These are phyloP conservation scores for Podila epicladia DNA, from an alignment of 192 early-diverging fungal genomes.

Conservation along the genomic window DNA sequence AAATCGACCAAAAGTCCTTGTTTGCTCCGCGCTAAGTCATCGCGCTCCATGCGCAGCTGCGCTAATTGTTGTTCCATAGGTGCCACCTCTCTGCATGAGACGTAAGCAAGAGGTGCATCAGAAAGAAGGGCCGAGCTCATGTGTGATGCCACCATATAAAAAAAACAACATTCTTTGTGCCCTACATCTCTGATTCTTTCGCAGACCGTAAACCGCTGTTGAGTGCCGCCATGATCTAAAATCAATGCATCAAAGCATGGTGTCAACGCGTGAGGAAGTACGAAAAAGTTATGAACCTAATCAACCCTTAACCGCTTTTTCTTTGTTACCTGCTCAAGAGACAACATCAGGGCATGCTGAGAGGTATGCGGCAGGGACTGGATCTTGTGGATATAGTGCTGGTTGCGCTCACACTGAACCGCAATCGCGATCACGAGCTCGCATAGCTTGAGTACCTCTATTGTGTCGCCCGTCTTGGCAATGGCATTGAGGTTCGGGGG, in stretches of 20 bases:
- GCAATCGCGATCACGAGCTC: constrained; percentile 85
- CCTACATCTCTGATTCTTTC: constrained; percentile 33
- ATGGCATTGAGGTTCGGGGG: constrained; percentile 85
- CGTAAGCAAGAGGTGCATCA: not conserved
- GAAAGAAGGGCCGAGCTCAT: not conserved
- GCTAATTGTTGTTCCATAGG: constrained; percentile 41
- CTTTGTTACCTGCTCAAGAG: constrained; percentile 81
- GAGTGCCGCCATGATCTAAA: constrained; percentile 35
- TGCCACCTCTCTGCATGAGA: constrained; percentile 22
- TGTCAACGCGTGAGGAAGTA: too few relatives aligned
- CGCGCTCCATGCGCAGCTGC: constrained; percentile 26
- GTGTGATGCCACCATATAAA: not conserved
- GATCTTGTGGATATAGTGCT: constrained; percentile 86
- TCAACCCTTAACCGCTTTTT: too few relatives aligned
- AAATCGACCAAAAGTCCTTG: constrained; percentile 25
- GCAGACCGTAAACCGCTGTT: constrained; percentile 19
- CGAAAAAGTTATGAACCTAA: too few relatives aligned
- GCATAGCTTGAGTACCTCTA: constrained; percentile 83
- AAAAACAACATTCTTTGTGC: not conserved
- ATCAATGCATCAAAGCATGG: not conserved
- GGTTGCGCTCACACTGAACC: constrained; percentile 88
- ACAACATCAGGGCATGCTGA: constrained; percentile 91
- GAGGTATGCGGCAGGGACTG: constrained; percentile 73
- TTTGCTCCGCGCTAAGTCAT: constrained; percentile 42
- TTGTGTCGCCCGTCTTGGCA: constrained; percentile 76